These are phyloP conservation scores for Starmerella lactis-condensi DNA, from an alignment of 805 yeast genomes.

Conservation along the genomic window DNA sequence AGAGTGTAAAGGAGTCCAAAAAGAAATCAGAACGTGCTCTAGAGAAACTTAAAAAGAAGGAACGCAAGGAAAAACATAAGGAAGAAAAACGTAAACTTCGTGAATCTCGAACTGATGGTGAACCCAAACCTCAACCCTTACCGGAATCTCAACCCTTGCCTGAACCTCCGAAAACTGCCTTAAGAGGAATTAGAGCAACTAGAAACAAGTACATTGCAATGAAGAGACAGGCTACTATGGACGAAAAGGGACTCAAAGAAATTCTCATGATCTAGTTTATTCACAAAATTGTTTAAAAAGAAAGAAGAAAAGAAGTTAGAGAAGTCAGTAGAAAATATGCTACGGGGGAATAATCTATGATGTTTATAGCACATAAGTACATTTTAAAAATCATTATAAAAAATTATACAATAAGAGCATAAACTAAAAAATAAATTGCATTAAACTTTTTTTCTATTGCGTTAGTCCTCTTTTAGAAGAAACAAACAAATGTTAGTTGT, in stretches of 20 bases:
- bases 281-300: too few relatives aligned
- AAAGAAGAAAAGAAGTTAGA: neutral
- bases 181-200: conserved; percentile 45
- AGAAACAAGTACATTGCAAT: conserved; percentile 78
- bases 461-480: too few relatives aligned
- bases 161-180: neutral
- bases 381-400: too few relatives aligned
- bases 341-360: neutral
- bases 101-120: too few relatives aligned
- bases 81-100: too few relatives aligned
- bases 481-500: too few relatives aligned
- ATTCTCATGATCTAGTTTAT: conserved; percentile 94
- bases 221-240: conserved; percentile 82
- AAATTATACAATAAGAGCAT: too few relatives aligned
- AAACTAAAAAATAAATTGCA: too few relatives aligned
- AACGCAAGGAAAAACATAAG: conserved; percentile 17
- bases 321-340: neutral
- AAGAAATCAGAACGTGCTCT: conserved; percentile 15
- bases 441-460: too few relatives aligned
- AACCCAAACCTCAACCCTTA: too few relatives aligned
- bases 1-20: conserved; percentile 12
- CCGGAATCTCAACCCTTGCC: neutral
- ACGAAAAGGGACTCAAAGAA: conserved; percentile 72
- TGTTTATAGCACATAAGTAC: too few relatives aligned
- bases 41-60: conserved; percentile 17